Evolutionary conservation across 495 filamentous ascomycete species (phyloP), one percentile per base, ranked within the genome.

Genomic region (Talaromyces adpressus): DNA sequence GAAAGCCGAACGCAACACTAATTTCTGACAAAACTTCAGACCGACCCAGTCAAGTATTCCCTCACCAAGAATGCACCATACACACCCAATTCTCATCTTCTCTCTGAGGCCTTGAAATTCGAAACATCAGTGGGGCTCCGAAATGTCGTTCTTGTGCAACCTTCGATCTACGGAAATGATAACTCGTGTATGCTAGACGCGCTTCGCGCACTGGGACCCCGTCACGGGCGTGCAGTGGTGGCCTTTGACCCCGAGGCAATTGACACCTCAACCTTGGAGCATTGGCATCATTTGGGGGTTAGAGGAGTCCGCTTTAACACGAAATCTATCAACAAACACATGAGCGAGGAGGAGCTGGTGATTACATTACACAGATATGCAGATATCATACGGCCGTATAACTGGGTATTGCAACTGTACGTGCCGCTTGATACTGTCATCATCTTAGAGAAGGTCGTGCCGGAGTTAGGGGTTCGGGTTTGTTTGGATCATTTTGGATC

Each of bases 141-240:
- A 52, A 79, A 81, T 39, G 66, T 81, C 16, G 78, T 82, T 29
- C 72, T 83, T 53, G 80, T 84, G 5, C 81, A 83, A 59, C 80
- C 80, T 4, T 81, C 79, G 12, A 73, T 79, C 58, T 84, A 83
- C 63, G 81, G 80, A 52, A 71, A 69, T 22, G 78, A 84, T 66
- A 83, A 84, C 56, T 77, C 77, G n/a, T 84, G 80, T 65, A 71
- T 82, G 11, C 66, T 84, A 23, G 74, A 79, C 54, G 78, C 79
- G 9, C 70, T 83, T 5, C 57, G 63, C 18, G 65, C 66, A 56
- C 53, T 81, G 41, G 78, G 77, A 5, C 75, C 77, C 23, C 70
- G 70, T 30, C 71, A 73, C 62, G 79, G 79, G n/a, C 72, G 81
- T 62, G 82, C 72, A 8, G 75, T 83, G 6, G 78, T 82, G n/a